Conservation (phyloP, 768 basidiomycete genomes). For the Tubosaeta brunneosetosa region DNA sequence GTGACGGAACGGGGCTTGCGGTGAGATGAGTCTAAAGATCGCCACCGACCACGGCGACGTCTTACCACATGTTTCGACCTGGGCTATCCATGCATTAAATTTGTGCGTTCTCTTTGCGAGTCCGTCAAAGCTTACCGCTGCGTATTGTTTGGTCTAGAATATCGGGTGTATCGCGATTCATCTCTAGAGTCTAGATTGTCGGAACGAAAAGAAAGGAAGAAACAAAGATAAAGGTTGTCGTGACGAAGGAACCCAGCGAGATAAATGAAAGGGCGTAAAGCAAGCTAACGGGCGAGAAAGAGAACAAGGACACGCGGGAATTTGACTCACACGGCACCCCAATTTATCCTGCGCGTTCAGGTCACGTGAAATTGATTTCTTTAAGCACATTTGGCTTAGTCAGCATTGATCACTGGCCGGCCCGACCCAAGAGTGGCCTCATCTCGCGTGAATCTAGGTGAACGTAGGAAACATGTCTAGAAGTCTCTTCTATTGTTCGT, state of each 20-base stretch:
- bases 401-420: conserved; percentile 4
- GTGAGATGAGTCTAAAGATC: not conserved
- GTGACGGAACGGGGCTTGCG: conserved; percentile 12
- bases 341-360: conserved; percentile 28
- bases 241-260: conserved; percentile 10
- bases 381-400: not conserved
- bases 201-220: conserved; percentile 13
- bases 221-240: conserved; percentile 5
- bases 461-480: conserved; percentile 29
- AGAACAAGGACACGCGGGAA: conserved; percentile 3
- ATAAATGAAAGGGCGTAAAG: conserved; percentile 17
- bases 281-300: conserved; percentile 6
- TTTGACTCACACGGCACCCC: not conserved
- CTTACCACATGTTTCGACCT: conserved; percentile 10
- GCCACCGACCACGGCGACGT: not conserved
- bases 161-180: conserved; percentile 35
- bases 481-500: conserved; percentile 42
- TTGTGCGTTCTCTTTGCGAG: not conserved
- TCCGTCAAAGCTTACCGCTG: conserved; percentile 26
- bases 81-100: conserved; percentile 1
- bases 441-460: not conserved
- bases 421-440: not conserved
- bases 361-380: conserved; percentile 26
- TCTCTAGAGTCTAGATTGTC: conserved; percentile 8
- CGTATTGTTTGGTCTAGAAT: conserved; percentile 37